These are phyloP conservation scores for Triglochin maritima DNA, from an alignment of 106 monocot genomes.

Conservation along the genomic window DNA sequence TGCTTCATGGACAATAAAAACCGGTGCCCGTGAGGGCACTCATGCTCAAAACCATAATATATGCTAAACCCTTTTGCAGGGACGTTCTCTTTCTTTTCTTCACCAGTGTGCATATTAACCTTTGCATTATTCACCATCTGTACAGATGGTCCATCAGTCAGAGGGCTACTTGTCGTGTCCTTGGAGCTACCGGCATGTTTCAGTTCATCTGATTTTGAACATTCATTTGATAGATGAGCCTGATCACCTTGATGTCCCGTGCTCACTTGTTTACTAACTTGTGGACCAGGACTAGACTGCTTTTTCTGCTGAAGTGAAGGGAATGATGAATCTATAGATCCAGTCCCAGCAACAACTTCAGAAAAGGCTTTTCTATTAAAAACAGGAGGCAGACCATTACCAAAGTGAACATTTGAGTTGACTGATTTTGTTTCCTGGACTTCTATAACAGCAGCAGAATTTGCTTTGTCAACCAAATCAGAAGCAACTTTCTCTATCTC, in stretches of 20 bases:
- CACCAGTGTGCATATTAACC: slow-evolving; percentile 24
- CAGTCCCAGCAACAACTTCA: slow-evolving; percentile 80
- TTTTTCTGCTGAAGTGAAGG: slow-evolving; percentile 42
- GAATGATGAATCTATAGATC: slow-evolving; percentile 28
- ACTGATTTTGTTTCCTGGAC: slow-evolving; percentile 20
- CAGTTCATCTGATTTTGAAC: slow-evolving; percentile 15
- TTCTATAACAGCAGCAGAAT: neutral
- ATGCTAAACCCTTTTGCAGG: slow-evolving; percentile 27
- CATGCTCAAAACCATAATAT: slow-evolving; percentile 90
- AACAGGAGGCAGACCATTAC: slow-evolving; percentile 65
- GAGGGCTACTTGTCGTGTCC: neutral
- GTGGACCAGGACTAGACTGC: slow-evolving; percentile 16
- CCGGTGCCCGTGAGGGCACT: slow-evolving; percentile 84
- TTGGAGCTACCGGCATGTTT: slow-evolving; percentile 16
- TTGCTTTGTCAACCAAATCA: slow-evolving; percentile 14
- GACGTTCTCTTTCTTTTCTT: slow-evolving; percentile 24
- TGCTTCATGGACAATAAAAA: slow-evolving; percentile 70
- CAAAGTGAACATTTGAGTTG: slow-evolving; percentile 47
- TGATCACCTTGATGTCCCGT: slow-evolving; percentile 16
- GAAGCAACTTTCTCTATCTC: slow-evolving; percentile 24
- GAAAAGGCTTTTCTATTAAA: slow-evolving; percentile 81
- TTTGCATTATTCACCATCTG: slow-evolving; percentile 82
- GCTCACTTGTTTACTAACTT: slow-evolving; percentile 7
- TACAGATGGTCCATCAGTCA: slow-evolving; percentile 32
- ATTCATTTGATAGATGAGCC: slow-evolving; percentile 10